Percentiles rank a stretch among this genome's conserved stretches.
phyloP scores from a whole-genome alignment of 2,329 filamentous ascomycete species.

The Eutypella sp. region DNA sequence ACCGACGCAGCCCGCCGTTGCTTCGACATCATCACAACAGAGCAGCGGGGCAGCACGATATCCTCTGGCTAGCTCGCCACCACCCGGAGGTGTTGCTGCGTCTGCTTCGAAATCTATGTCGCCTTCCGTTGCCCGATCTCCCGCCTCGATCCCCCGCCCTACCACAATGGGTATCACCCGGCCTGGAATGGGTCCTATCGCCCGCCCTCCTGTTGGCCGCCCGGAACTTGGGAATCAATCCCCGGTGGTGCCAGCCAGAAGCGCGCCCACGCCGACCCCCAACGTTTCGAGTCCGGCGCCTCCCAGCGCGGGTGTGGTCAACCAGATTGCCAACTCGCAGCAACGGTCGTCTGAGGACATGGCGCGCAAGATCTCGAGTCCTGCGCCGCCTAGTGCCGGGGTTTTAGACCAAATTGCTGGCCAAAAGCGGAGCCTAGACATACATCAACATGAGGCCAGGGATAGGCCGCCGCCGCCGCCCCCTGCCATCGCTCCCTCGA shows the following conservation, averaged over 20 bases:
- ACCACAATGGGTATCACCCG: slow-evolving; percentile 17
- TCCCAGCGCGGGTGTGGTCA: slow-evolving; percentile 1
- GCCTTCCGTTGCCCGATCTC: slow-evolving; percentile 13
- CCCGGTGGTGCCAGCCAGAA: slow-evolving; percentile 5
- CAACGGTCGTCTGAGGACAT: not conserved
- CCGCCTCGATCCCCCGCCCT: slow-evolving; percentile 20
- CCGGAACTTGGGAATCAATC: slow-evolving; percentile 11
- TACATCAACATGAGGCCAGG: slow-evolving; percentile 2
- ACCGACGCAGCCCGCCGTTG: slow-evolving; percentile 12
- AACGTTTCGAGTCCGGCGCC: slow-evolving; percentile 5
- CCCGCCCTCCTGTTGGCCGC: slow-evolving; percentile 15
- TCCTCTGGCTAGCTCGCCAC: slow-evolving; percentile 3
- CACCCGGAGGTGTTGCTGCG: not conserved
- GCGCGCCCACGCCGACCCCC: slow-evolving; percentile 5
- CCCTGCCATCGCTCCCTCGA: too few relatives aligned
- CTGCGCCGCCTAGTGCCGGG: slow-evolving; percentile 21
- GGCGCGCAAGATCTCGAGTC: slow-evolving; percentile 8
- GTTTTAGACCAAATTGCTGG: slow-evolving; percentile 24
- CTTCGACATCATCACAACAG: slow-evolving; percentile 6
- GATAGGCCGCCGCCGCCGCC: not conserved
- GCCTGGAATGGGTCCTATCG: slow-evolving; percentile 16
- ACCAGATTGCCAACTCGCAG: slow-evolving; percentile 1
- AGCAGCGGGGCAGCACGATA: slow-evolving; percentile 6
- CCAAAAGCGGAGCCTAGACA: slow-evolving; percentile 11
- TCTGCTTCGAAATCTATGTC: slow-evolving; percentile 6